These are phyloP conservation scores for Salvia hispanica DNA, from an alignment of 257 asterid genomes.

Conservation along the genomic window DNA sequence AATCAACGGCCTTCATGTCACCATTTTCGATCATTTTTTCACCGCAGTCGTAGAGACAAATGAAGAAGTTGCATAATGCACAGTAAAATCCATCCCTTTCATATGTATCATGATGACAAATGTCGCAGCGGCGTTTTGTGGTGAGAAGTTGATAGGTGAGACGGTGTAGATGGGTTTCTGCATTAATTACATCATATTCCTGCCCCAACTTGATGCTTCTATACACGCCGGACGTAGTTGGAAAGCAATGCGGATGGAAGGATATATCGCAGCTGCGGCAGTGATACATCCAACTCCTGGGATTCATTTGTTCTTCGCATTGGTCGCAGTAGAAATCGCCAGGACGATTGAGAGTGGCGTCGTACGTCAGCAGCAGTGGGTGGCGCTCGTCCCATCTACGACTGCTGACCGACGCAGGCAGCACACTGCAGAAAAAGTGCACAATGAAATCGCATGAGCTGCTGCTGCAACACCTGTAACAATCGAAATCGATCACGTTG, in stretches of 20 bases:
- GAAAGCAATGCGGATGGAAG: constrained; percentile 13
- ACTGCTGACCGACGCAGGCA: not conserved
- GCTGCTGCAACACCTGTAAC: not conserved
- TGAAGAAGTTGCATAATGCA: constrained; percentile 1
- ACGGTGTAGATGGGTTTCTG: not conserved
- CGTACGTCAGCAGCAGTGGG: constrained; percentile 4
- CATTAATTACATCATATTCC: not conserved
- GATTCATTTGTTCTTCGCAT: constrained; percentile 5
- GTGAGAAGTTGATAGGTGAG: not conserved
- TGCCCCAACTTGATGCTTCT: not conserved
- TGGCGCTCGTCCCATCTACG: not conserved
- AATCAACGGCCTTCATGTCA: too few species aligned
- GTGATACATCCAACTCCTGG: constrained; percentile 14
- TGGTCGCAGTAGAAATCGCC: constrained; percentile 15
- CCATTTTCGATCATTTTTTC: too few species aligned
- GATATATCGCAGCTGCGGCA: constrained; percentile 9
- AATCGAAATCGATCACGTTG: too few species aligned
- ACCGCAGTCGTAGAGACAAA: not conserved
- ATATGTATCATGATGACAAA: not conserved
- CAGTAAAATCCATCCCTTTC: not conserved
- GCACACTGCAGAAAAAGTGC: too few species aligned
- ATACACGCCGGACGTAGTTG: not conserved
- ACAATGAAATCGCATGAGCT: too few species aligned
- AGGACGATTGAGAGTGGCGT: constrained; percentile 4
- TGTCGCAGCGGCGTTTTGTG: constrained; percentile 3